These are phyloP conservation scores for Pneumocystis canis DNA, from an alignment of 1,139 yeast genomes.

Conservation along the genomic window DNA sequence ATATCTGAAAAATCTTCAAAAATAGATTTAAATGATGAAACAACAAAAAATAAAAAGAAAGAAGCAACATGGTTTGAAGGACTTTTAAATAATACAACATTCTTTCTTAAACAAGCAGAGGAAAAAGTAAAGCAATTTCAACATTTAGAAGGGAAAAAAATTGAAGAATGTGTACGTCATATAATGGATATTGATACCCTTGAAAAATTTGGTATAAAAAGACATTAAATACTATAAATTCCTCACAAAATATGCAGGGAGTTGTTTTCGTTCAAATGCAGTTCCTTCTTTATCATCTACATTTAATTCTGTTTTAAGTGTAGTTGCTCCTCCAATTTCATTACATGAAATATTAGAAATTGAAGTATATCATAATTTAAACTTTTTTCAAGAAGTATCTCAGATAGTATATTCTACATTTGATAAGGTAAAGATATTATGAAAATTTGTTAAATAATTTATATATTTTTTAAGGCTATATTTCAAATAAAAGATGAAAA, in stretches of 20 bases:
- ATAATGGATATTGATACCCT: not conserved
- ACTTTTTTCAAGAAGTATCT: conserved; percentile 54
- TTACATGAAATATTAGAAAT: conserved; percentile 64
- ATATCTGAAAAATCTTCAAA: not conserved
- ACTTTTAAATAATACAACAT: not conserved
- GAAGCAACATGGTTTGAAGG: not conserved
- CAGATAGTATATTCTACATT: conserved; percentile 53
- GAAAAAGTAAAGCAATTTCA: not conserved
- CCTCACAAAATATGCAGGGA: not conserved
- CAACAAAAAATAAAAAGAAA: not conserved
- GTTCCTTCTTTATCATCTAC: not conserved
- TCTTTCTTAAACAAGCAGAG: not conserved
- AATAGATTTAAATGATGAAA: not conserved
- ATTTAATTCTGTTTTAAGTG: conserved; percentile 28
- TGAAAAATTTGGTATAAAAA: not conserved
- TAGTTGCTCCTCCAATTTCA: conserved; percentile 40
- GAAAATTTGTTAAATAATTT: conserved; percentile 41
- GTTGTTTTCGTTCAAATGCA: not conserved
- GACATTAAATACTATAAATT: not conserved
- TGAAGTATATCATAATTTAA: conserved; percentile 72
- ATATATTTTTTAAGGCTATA: conserved; percentile 2
- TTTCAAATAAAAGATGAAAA: conserved; percentile 10
- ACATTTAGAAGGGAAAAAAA: not conserved
- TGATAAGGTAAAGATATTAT: conserved; percentile 77
- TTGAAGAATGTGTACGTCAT: not conserved